Evolutionary conservation across 2,329 filamentous ascomycete genomes (phyloP), one percentile per base, ranked within the genome.

Genomic region (Esteya vermicola): DNA sequence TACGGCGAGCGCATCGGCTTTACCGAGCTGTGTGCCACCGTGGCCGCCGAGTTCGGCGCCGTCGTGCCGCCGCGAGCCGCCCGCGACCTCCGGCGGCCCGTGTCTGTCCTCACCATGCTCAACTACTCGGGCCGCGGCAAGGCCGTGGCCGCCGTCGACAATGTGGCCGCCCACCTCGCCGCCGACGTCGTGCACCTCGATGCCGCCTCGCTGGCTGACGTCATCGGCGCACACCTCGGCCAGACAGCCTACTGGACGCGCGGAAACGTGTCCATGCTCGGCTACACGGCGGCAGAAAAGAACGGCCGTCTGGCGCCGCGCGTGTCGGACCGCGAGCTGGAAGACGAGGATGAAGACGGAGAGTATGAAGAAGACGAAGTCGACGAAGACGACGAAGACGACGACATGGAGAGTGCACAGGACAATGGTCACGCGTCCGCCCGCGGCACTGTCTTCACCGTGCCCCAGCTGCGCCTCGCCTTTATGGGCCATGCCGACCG

Each of bases 101-200:
- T 60, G n/a, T 51, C 56, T 0, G 50, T 62, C 4, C 44, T 62
- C 25, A 48, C 56, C 13, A 50, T 61, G 6, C 45, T 59, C 39
- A 59, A 61, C 43, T 50, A 54, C 42, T 53, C 52, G 36, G 56
- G 57, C 6, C 47, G 43, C 20, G 52, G 45, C 33, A 41, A 55
- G 18, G 51, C 55, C 10, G 43, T 43, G 27, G 37, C 48, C 8
- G 34, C 57, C 16, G 35, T 61, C 32, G 41, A 54, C 36, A 51
- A 54, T 14, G 46, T 57, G 18, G 58, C 55, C 4, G 46, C 45
- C 7, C 47, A 54, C 26, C 60, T 81, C 6, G 62, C 61, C 7
- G 78, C 82, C 4, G 76, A 89, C 47, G 52, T 89, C 4, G 60
- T 91, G 25, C 68, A 72, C 18, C 54, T 93, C 10, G 72, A 78